Percentiles rank a stretch among this genome's conserved stretches.
Conservation (phyloP, 2,329 filamentous ascomycete species). For the Penicillium brevicompactum region DNA sequence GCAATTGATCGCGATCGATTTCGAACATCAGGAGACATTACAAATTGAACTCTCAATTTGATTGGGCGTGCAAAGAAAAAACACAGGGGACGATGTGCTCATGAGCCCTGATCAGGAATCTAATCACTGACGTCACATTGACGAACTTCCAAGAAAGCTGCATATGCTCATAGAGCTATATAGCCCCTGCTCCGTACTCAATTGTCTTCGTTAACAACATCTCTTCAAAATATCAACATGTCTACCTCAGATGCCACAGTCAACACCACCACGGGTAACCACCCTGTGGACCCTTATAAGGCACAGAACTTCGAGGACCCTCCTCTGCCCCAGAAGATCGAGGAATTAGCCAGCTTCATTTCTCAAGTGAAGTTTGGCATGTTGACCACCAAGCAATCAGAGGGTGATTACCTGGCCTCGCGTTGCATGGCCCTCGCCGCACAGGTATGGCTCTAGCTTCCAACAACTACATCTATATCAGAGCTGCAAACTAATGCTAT, state of each 20-base stretch:
- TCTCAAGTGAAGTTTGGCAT: slow-evolving; percentile 78
- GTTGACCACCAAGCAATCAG: slow-evolving; percentile 73
- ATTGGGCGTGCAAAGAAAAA: background rate
- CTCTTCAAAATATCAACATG: slow-evolving; percentile 18
- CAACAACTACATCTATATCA: background rate
- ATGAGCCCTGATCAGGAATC: slow-evolving; percentile 17
- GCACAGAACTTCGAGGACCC: slow-evolving; percentile 74
- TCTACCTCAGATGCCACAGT: slow-evolving; percentile 35
- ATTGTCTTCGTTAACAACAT: background rate
- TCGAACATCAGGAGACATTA: background rate
- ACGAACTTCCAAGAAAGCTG: slow-evolving; percentile 18
- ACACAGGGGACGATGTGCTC: background rate
- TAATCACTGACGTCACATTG: slow-evolving; percentile 29
- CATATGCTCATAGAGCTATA: slow-evolving; percentile 3
- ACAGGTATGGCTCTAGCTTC: slow-evolving; percentile 55
- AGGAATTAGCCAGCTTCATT: slow-evolving; percentile 72
- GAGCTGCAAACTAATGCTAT: background rate
- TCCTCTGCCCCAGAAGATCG: slow-evolving; percentile 72
- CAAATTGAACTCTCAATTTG: background rate
- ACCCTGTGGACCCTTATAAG: slow-evolving; percentile 77
- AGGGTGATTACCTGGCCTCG: slow-evolving; percentile 70
- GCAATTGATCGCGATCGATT: background rate
- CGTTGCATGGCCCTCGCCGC: slow-evolving; percentile 83
- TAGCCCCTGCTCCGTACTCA: background rate
- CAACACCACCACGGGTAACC: slow-evolving; percentile 63